Percentiles rank a stretch among this genome's conserved stretches.
These are phyloP conservation scores for Alternaria tenuissima DNA, from an alignment of 2,329 filamentous ascomycete genomes.

Conservation along the genomic window DNA sequence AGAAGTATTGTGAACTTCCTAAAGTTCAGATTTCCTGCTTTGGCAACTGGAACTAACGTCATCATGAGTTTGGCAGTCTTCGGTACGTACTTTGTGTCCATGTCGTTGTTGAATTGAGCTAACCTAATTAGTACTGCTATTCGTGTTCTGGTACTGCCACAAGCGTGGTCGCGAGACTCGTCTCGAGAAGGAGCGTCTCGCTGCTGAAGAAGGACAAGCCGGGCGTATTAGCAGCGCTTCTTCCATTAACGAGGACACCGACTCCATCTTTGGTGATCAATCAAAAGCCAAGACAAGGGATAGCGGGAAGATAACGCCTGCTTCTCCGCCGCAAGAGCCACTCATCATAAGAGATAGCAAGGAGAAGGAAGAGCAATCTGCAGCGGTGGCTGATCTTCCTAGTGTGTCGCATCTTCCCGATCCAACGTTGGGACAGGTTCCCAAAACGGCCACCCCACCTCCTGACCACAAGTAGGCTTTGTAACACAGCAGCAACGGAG, in stretches of 20 bases:
- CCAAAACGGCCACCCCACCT: conserved; percentile 19
- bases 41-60: conserved; percentile 85
- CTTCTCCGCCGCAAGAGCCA: conserved; percentile 27
- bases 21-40: conserved; percentile 85
- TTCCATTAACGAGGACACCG: conserved; percentile 40
- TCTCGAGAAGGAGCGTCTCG: conserved; percentile 68
- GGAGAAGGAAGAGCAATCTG: conserved; percentile 30
- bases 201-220: conserved; percentile 41
- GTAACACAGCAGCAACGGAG: background rate
- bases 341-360: conserved; percentile 41
- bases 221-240: conserved; percentile 40
- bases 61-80: conserved; percentile 90
- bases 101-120: conserved; percentile 16
- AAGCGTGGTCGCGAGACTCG: conserved; percentile 90
- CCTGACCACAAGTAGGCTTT: conserved; percentile 19
- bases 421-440: conserved; percentile 33
- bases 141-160: conserved; percentile 98
- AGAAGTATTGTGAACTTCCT: conserved; percentile 91
- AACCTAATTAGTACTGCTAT: conserved; percentile 72
- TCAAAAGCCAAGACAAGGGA: conserved; percentile 28
- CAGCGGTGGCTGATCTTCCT: conserved; percentile 45
- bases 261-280: conserved; percentile 36
- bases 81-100: conserved; percentile 67
- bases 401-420: conserved; percentile 49
- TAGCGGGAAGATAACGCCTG: conserved; percentile 20